phyloP scores from a whole-genome alignment of 495 filamentous ascomycete species.

The Astrothelium macrocarpum region DNA sequence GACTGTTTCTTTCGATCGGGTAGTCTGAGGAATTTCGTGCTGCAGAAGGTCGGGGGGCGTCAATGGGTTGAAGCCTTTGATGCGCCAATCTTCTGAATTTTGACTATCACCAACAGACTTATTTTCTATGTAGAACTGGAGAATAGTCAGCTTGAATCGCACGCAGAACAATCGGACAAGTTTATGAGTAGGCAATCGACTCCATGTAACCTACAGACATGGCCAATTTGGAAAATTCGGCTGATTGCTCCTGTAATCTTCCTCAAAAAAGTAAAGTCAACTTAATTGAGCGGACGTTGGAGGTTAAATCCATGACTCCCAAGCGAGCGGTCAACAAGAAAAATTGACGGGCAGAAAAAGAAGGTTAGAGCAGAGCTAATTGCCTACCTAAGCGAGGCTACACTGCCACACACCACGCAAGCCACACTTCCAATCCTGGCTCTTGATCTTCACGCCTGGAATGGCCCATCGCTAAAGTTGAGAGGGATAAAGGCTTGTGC shows the following conservation, averaged over 20 bases:
- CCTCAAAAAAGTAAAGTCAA: neutral
- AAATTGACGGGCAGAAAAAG: no score
- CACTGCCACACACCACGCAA: no score
- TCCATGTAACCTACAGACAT: neutral
- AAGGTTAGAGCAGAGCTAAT: no score
- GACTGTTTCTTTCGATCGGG: slow-evolving; percentile 69
- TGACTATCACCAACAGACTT: slow-evolving; percentile 71
- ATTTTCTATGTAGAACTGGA: slow-evolving; percentile 79
- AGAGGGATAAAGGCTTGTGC: no score
- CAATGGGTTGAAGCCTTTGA: slow-evolving; percentile 78
- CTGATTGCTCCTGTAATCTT: neutral
- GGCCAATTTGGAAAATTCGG: neutral
- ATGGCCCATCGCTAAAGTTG: no score
- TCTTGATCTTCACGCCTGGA: no score
- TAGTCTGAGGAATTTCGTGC: slow-evolving; percentile 79
- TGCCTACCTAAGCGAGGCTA: no score
- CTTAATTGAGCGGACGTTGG: neutral
- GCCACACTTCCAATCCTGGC: neutral
- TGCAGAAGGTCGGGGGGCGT: slow-evolving; percentile 91
- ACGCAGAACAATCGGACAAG: neutral
- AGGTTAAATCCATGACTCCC: no score
- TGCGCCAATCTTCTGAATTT: slow-evolving; percentile 82
- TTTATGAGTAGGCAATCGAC: no score
- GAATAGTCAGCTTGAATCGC: neutral
- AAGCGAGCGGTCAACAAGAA: no score